These are phyloP conservation scores for Thelephora aurantiotincta DNA, from an alignment of 768 basidiomycete genomes.

Conservation along the genomic window DNA sequence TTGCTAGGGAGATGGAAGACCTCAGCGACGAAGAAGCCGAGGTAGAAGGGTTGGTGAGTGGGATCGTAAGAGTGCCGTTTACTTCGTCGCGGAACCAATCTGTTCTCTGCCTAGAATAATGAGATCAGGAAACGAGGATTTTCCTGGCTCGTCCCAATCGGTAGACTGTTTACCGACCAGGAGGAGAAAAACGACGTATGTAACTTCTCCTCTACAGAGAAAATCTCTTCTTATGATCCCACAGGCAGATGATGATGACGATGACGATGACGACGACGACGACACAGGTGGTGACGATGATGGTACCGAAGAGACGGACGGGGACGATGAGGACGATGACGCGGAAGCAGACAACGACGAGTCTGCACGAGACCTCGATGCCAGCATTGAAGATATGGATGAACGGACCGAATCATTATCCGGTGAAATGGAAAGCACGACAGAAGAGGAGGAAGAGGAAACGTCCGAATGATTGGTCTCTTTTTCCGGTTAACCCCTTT, in stretches of 20 bases:
- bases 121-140: slow-evolving; percentile 53
- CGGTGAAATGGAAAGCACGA: slow-evolving; percentile 27
- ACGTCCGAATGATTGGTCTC: no score
- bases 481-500: no score
- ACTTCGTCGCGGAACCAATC: not conserved
- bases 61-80: slow-evolving; percentile 1
- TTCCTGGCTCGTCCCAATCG: slow-evolving; percentile 58
- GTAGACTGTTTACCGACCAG: slow-evolving; percentile 54
- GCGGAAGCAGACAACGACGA: slow-evolving; percentile 37
- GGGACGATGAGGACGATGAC: slow-evolving; percentile 11
- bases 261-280: slow-evolving; percentile 26
- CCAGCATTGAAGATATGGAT: slow-evolving; percentile 44
- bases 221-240: not conserved
- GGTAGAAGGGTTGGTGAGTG: slow-evolving; percentile 57
- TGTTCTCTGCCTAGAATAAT: slow-evolving; percentile 27
- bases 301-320: slow-evolving; percentile 23
- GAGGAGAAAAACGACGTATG: slow-evolving; percentile 79
- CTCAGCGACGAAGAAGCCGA: slow-evolving; percentile 76
- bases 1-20: slow-evolving; percentile 69
- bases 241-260: slow-evolving; percentile 24
- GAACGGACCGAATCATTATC: slow-evolving; percentile 16
- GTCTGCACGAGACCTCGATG: slow-evolving; percentile 39
- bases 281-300: slow-evolving; percentile 24
- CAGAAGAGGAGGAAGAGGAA: slow-evolving; percentile 26
- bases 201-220: slow-evolving; percentile 1